phyloP scores from a whole-genome alignment of 2,329 filamentous ascomycete species.

The Colletotrichum noveboracense region DNA sequence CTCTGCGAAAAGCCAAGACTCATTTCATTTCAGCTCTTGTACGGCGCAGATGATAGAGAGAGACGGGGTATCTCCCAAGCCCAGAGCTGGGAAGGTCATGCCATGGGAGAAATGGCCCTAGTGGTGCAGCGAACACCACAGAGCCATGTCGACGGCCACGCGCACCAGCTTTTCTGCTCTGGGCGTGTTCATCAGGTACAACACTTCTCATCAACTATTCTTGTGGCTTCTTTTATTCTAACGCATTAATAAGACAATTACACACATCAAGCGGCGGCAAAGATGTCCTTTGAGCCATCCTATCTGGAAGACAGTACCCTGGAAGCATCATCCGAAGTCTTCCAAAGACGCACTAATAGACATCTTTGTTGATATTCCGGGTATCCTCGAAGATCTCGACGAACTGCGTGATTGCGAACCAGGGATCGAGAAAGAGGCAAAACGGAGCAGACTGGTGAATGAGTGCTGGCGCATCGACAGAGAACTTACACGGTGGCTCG shows the following conservation, averaged over 20 bases:
- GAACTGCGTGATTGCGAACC: conserved; percentile 22
- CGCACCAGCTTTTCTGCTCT: conserved; percentile 26
- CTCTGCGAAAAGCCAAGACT: neutral
- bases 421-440: neutral
- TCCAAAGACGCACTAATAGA: conserved; percentile 34
- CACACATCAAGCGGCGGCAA: conserved; percentile 22
- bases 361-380: conserved; percentile 32
- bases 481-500: conserved; percentile 13
- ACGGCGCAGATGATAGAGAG: conserved; percentile 20
- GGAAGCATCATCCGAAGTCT: conserved; percentile 31
- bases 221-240: neutral
- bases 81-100: conserved; percentile 24
- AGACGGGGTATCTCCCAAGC: conserved; percentile 13
- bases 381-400: conserved; percentile 31
- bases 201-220: neutral
- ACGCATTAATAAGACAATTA: neutral
- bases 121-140: conserved; percentile 5
- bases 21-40: conserved; percentile 15
- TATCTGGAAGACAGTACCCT: conserved; percentile 37
- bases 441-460: neutral
- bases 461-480: conserved; percentile 21
- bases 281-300: conserved; percentile 30
- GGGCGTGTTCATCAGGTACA: conserved; percentile 26
- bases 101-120: conserved; percentile 18
- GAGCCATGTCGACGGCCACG: conserved; percentile 7